These are phyloP conservation scores for Russula compacta DNA, from an alignment of 768 basidiomycete genomes.

Conservation along the genomic window DNA sequence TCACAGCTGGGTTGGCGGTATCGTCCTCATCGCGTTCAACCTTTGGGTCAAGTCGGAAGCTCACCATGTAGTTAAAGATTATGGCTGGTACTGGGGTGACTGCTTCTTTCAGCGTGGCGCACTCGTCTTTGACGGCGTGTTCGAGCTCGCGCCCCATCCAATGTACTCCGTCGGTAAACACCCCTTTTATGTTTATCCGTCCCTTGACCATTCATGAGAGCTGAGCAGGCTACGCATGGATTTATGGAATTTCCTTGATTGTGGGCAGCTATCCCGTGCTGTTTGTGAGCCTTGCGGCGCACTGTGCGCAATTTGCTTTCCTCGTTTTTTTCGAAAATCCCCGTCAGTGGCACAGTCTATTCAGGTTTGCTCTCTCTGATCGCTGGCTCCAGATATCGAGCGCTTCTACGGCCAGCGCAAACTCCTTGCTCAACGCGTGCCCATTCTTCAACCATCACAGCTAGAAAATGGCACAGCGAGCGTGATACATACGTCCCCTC, in stretches of 20 bases:
- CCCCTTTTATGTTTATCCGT: neutral
- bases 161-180: constrained; percentile 84
- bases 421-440: constrained; percentile 77
- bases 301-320: constrained; percentile 96
- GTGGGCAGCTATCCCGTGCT: constrained; percentile 83
- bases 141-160: constrained; percentile 86
- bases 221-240: constrained; percentile 78
- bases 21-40: constrained; percentile 85
- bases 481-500: constrained; percentile 11
- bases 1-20: constrained; percentile 76
- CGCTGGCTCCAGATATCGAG: constrained; percentile 69
- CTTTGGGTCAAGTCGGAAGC: constrained; percentile 98
- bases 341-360: constrained; percentile 44
- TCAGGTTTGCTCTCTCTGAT: neutral
- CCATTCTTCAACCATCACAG: constrained; percentile 31
- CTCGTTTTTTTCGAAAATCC: constrained; percentile 94
- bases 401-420: constrained; percentile 90
- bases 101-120: constrained; percentile 89
- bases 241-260: constrained; percentile 91
- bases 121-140: constrained; percentile 95
- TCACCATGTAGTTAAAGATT: constrained; percentile 95
- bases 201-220: neutral
- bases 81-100: constrained; percentile 97
- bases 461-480: constrained; percentile 21
- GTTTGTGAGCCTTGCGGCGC: constrained; percentile 88